phyloP scores from a whole-genome alignment of 208 protist species.

The Endotrypanum monterogeii region DNA sequence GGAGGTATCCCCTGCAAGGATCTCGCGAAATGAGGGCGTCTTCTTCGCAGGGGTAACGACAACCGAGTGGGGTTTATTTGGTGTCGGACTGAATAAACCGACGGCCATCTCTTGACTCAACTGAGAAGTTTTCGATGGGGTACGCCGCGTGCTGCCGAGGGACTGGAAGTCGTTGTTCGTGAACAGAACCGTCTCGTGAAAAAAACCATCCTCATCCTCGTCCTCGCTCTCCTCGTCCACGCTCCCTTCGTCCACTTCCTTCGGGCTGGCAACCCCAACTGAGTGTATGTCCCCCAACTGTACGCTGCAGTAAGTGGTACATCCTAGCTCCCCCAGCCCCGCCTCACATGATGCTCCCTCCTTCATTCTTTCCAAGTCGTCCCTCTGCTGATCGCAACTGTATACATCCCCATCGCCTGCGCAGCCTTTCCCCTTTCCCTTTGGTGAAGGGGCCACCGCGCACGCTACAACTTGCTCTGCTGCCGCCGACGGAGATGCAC shows the following conservation, averaged over 20 bases:
- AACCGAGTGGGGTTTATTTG: slow-evolving; percentile 12
- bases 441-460: not conserved
- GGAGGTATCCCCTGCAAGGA: not conserved
- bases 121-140: slow-evolving; percentile 10
- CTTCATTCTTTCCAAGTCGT: not conserved
- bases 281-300: too few relatives aligned
- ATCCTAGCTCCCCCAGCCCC: not conserved
- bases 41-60: slow-evolving; percentile 21
- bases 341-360: not conserved
- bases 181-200: slow-evolving; percentile 39
- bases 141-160: slow-evolving; percentile 31
- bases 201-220: slow-evolving; percentile 34
- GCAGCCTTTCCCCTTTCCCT: not conserved
- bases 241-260: too few relatives aligned
- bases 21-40: not conserved
- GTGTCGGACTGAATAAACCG: slow-evolving; percentile 13
- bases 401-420: not conserved
- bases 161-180: slow-evolving; percentile 33
- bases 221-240: slow-evolving; percentile 29
- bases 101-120: not conserved
- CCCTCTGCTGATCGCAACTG: slow-evolving; percentile 8
- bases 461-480: not conserved
- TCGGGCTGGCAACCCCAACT: not conserved
- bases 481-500: slow-evolving; percentile 10
- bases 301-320: not conserved